Percentiles rank a stretch among this genome's conserved stretches.
Evolutionary conservation across 164 flowering plant genomes (phyloP).

Genomic region (Akebia trifoliata): DNA sequence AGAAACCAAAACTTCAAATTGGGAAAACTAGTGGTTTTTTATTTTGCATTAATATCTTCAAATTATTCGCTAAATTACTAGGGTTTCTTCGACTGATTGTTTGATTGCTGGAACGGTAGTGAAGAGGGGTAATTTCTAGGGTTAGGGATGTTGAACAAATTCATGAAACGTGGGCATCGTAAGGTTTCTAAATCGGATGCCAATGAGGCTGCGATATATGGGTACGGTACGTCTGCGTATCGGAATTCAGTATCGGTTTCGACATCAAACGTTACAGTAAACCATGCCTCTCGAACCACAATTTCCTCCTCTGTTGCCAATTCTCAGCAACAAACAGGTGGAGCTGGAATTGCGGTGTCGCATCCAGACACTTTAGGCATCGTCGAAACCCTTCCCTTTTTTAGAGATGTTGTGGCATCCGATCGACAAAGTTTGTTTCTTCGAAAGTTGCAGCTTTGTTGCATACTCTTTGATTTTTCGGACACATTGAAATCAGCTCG

Average conservation of each 20-base stretch:
- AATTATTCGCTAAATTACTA: neutral
- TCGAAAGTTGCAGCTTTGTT: conserved; percentile 40
- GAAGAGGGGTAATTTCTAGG: neutral
- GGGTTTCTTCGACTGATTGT: conserved; percentile 6
- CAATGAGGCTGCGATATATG: conserved; percentile 19
- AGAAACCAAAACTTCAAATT: neutral
- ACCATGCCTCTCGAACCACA: conserved; percentile 35
- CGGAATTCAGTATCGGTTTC: conserved; percentile 18
- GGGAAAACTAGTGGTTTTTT: neutral
- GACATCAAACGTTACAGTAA: conserved; percentile 34
- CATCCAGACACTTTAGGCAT: conserved; percentile 11
- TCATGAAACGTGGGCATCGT: conserved; percentile 42
- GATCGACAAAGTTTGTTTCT: conserved; percentile 41
- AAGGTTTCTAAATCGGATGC: conserved; percentile 35
- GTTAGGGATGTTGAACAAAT: conserved; percentile 42
- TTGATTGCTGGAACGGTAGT: neutral
- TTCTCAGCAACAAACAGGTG: conserved; percentile 15
- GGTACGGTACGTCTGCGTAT: conserved; percentile 5
- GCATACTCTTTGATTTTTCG: conserved; percentile 35
- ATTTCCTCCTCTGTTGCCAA: conserved; percentile 10
- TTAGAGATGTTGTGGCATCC: conserved; percentile 33
- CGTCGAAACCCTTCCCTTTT: conserved; percentile 38
- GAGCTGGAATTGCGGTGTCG: neutral
- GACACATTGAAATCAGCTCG: conserved; percentile 34
- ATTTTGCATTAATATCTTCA: neutral